These are phyloP conservation scores for Paramecium primaurelia DNA, from an alignment of 73 alveolate species.

Conservation along the genomic window DNA sequence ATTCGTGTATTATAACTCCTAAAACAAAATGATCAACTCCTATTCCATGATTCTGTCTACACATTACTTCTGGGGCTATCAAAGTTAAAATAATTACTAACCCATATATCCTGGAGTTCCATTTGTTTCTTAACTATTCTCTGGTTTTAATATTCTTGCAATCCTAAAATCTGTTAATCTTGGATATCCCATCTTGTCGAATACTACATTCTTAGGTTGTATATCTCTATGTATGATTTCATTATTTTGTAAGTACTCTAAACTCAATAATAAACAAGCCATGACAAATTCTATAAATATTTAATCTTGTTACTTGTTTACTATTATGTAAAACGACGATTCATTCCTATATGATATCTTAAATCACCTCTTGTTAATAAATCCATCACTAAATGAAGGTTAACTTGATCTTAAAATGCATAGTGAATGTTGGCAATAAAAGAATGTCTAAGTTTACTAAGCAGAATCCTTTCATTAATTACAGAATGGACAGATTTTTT, in stretches of 20 bases:
- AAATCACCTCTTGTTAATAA: conserved; percentile 93
- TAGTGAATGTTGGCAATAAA: conserved; percentile 81
- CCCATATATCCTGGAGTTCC: conserved; percentile 73
- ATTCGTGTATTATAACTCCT: conserved; percentile 81
- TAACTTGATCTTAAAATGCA: conserved; percentile 85
- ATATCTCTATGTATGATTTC: conserved; percentile 49
- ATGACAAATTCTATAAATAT: conserved; percentile 10
- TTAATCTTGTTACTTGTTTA: conserved; percentile 68
- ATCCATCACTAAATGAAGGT: conserved; percentile 82
- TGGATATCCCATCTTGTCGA: conserved; percentile 60
- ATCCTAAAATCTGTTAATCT: conserved; percentile 73
- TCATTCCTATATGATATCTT: conserved; percentile 80
- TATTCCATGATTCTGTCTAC: conserved; percentile 79
- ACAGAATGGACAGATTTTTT: conserved; percentile 81
- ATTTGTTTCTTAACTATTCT: conserved; percentile 57
- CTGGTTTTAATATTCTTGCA: conserved; percentile 55
- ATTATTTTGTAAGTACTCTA: conserved; percentile 34
- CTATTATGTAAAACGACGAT: conserved; percentile 84
- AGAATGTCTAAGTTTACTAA: conserved; percentile 69
- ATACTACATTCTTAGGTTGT: conserved; percentile 41
- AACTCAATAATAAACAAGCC: conserved; percentile 18
- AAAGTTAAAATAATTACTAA: not conserved
- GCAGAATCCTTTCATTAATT: conserved; percentile 74
- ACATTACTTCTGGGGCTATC: conserved; percentile 87
- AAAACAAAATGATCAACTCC: conserved; percentile 84